Evolutionary conservation across 169 alveolate species (phyloP), one percentile per base, ranked within the genome.

Genomic region (Cryptosporidium tyzzeri): DNA sequence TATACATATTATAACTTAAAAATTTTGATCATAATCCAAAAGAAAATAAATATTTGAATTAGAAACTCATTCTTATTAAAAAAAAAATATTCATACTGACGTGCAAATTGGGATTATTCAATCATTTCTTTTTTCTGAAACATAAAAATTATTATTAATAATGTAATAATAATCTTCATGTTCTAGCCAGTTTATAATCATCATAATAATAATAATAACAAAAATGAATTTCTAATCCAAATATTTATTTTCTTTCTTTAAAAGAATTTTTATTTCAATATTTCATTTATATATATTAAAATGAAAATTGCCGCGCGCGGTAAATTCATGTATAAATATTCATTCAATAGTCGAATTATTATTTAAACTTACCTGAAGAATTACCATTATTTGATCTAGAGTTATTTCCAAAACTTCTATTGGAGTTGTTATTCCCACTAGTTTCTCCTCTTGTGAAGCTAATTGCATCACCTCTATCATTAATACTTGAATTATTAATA

Each of bases 21-120:
- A 41, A n/a, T 10, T 44, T 26, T 69, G 9, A 41, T 26, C 50
- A 29, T 70, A 48, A 23, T 41, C 8, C 16, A 21, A 8, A 67
- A 2, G 14, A 67, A 37, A n/a, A 33, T 31, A 39, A 18, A 29
- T 53, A 55, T 31, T 31, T 5, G 44, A 3, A 55, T 55, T 14
- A 14, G 21, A 61, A 67, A 10, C 12, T 67, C 50, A 67, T 67
- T 39, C 14, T 67, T 67, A 23, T 67, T 26, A 55, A 55, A 55
- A 55, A 31, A n/a, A n/a, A 26, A 1, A 55, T 55, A 67, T 29
- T 80, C 89, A 80, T 80, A 80, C 89, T 80, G 89, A 80, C 89
- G 89, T 80, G 89, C 89, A 80, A 80, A 80, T 65, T 73, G 86
- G 86, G 31, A 23, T 73, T 35, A 53, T 73, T 73, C 86, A 73